These are phyloP conservation scores for Botrytis hyacinthi DNA, from an alignment of 2,329 filamentous ascomycete genomes.

Conservation along the genomic window DNA sequence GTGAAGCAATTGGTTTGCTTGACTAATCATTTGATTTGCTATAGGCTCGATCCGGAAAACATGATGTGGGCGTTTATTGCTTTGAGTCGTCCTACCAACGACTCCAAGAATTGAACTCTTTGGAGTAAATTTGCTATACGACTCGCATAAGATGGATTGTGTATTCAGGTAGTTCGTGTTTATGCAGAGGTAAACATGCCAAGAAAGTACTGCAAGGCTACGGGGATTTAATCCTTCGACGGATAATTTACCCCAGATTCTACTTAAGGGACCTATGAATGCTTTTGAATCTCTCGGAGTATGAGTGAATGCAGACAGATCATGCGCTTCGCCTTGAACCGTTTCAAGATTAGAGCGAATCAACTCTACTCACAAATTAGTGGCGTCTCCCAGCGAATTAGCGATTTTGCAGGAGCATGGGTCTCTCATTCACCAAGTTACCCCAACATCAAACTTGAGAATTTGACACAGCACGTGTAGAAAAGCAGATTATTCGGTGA, in stretches of 20 bases:
- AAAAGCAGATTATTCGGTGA: conserved; percentile 10
- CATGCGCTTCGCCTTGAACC: not conserved
- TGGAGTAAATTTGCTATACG: not conserved
- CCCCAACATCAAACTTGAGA: conserved; percentile 3
- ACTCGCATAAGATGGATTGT: not conserved
- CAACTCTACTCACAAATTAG: not conserved
- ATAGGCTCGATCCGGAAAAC: not conserved
- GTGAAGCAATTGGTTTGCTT: not conserved
- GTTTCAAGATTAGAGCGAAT: conserved; percentile 6
- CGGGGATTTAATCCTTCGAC: not conserved
- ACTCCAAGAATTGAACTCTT: not conserved
- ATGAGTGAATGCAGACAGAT: not conserved
- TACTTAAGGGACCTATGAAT: not conserved
- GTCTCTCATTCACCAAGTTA: conserved; percentile 12
- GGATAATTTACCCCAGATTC: conserved; percentile 2
- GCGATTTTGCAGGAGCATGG: not conserved
- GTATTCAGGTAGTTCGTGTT: not conserved
- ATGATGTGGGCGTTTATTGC: not conserved
- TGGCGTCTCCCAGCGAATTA: not conserved
- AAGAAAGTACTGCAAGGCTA: not conserved
- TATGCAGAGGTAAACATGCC: not conserved
- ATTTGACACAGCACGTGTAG: conserved; percentile 6
- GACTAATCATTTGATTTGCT: not conserved
- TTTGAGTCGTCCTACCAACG: not conserved
- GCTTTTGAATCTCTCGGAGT: not conserved